A percentile compares a stretch with the other conserved stretches of the same genome.
Conservation (phyloP, 2,329 filamentous ascomycete species). For the Aspergillus proliferans region DNA sequence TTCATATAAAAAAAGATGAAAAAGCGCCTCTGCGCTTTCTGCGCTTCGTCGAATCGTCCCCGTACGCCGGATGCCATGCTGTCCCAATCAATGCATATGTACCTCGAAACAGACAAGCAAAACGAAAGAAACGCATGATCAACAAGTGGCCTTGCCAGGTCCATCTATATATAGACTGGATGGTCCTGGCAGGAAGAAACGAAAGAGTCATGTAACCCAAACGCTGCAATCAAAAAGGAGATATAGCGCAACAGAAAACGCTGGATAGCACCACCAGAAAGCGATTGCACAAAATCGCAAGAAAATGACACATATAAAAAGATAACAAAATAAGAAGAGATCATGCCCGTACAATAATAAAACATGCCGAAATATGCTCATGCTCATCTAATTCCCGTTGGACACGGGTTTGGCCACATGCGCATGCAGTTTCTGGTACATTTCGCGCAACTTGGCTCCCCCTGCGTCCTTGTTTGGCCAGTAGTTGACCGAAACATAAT, state of each 20-base stretch:
- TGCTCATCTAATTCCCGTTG: slow-evolving; percentile 18
- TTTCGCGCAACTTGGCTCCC: slow-evolving; percentile 30
- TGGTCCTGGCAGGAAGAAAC: neutral
- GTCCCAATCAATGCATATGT: slow-evolving; percentile 21
- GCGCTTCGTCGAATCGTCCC: slow-evolving; percentile 13
- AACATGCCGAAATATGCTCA: slow-evolving; percentile 2
- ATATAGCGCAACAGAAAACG: neutral
- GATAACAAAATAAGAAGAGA: slow-evolving; percentile 11
- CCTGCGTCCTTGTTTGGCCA: slow-evolving; percentile 42
- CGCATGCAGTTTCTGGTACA: slow-evolving; percentile 32
- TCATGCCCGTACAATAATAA: slow-evolving; percentile 3
- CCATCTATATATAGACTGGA: slow-evolving; percentile 5
- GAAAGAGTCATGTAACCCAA: neutral
- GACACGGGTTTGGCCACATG: slow-evolving; percentile 16
- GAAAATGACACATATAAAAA: slow-evolving; percentile 6
- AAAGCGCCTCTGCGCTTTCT: slow-evolving; percentile 1
- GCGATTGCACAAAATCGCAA: slow-evolving; percentile 1
- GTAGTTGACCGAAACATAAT: slow-evolving; percentile 39
- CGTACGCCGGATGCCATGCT: slow-evolving; percentile 23
- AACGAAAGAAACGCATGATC: slow-evolving; percentile 4
- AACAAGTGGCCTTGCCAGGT: slow-evolving; percentile 3
- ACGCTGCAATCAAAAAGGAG: neutral
- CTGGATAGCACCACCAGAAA: neutral
- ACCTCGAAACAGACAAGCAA: slow-evolving; percentile 8
- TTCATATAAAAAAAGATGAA: neutral